These are phyloP conservation scores for Scleroderma bovista DNA, from an alignment of 768 basidiomycete species.

Conservation along the genomic window DNA sequence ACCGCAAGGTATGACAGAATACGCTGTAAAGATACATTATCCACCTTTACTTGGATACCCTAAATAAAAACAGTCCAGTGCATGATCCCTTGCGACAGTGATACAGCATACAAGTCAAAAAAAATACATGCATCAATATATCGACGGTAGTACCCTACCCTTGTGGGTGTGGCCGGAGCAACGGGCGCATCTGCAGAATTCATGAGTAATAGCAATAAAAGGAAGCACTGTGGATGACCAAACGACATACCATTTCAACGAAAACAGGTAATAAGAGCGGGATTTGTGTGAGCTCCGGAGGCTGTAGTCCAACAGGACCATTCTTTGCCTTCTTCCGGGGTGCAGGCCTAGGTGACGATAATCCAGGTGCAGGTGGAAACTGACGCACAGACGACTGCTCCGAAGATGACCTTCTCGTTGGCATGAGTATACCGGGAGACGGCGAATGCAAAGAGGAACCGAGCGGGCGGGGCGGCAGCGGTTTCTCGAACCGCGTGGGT, in stretches of 20 bases:
- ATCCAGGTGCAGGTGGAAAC: neutral
- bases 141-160: too few relatives aligned
- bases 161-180: slow-evolving; percentile 8
- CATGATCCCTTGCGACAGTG: neutral
- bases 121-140: too few relatives aligned
- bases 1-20: neutral
- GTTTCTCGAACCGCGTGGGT: slow-evolving; percentile 32
- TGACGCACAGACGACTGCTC: neutral
- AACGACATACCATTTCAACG: slow-evolving; percentile 73
- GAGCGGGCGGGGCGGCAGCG: slow-evolving; percentile 34
- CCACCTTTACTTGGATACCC: neutral
- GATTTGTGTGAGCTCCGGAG: slow-evolving; percentile 74
- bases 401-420: slow-evolving; percentile 13
- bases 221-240: neutral
- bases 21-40: neutral
- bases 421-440: neutral
- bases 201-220: slow-evolving; percentile 1
- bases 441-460: slow-evolving; percentile 7
- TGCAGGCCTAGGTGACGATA: slow-evolving; percentile 8
- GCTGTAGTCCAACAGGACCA: slow-evolving; percentile 42
- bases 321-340: slow-evolving; percentile 40
- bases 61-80: neutral
- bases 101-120: too few relatives aligned
- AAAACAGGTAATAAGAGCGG: slow-evolving; percentile 85
- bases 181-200: slow-evolving; percentile 32